Evolutionary conservation across 805 yeast genomes (phyloP).

Genomic region (Metschnikowia henanensis): DNA sequence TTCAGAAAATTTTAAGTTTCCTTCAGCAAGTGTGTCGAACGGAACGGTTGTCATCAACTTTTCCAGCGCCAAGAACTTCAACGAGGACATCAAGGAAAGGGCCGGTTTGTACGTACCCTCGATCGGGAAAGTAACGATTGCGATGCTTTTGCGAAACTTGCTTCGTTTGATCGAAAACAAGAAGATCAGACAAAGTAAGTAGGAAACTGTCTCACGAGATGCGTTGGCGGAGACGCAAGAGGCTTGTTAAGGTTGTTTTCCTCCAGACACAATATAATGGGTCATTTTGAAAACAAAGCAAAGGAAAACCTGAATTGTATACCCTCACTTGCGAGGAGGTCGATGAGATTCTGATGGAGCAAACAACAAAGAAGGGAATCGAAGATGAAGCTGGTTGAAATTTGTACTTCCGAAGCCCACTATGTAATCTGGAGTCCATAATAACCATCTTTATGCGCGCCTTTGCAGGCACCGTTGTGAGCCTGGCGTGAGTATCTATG

Average conservation of each 20-base stretch:
- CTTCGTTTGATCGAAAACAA: slow-evolving; percentile 77
- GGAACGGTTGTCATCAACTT: slow-evolving; percentile 94
- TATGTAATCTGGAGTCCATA: background rate
- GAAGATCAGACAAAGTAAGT: slow-evolving; percentile 20
- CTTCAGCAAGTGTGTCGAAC: slow-evolving; percentile 71
- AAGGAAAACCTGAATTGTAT: too few relatives aligned
- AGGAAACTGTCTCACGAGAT: background rate
- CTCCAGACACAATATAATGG: too few relatives aligned
- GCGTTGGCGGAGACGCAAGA: background rate
- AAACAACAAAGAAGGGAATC: too few relatives aligned
- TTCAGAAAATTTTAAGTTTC: slow-evolving; percentile 77
- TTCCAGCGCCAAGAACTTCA: slow-evolving; percentile 85
- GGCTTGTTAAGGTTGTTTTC: too few relatives aligned
- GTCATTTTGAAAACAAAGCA: too few relatives aligned
- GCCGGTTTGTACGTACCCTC: slow-evolving; percentile 95
- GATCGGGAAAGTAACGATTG: slow-evolving; percentile 94
- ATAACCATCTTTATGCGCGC: background rate
- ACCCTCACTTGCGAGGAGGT: too few relatives aligned
- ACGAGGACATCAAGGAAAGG: slow-evolving; percentile 74
- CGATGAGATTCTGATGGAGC: too few relatives aligned
- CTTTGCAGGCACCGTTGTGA: too few relatives aligned
- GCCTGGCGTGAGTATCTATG: too few relatives aligned
- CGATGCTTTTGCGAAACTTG: slow-evolving; percentile 90
- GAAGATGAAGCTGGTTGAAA: background rate
- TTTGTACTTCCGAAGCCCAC: background rate